A percentile compares a stretch with the other conserved stretches of the same genome.
Evolutionary conservation across 768 basidiomycete species (phyloP).

Genomic region (Auricularia sp.): DNA sequence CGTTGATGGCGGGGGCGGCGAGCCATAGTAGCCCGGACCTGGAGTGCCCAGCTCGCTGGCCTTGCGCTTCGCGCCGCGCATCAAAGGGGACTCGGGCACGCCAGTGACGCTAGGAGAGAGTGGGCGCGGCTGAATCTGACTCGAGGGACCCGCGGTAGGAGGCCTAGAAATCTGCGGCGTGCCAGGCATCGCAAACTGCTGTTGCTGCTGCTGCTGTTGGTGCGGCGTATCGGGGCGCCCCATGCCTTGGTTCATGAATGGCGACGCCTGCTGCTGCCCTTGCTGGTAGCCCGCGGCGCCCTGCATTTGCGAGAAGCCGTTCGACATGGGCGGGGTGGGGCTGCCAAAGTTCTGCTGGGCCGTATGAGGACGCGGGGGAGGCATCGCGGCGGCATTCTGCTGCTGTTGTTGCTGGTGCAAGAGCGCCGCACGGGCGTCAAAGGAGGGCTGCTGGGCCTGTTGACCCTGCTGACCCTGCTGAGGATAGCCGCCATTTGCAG

Average conservation of each 20-base stretch:
- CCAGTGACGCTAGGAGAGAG: neutral
- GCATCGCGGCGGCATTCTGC: neutral
- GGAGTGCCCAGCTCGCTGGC: slow-evolving; percentile 5
- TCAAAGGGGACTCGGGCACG: neutral
- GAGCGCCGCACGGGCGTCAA: neutral
- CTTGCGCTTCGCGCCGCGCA: slow-evolving; percentile 3
- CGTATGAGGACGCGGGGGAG: slow-evolving; percentile 14
- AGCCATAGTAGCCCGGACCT: neutral
- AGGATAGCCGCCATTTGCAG: neutral
- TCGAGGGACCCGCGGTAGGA: neutral
- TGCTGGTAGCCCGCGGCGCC: slow-evolving; percentile 22
- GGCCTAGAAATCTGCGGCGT: neutral
- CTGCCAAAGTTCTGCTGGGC: slow-evolving; percentile 13
- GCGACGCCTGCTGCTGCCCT: slow-evolving; percentile 16
- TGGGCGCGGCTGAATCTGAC: neutral
- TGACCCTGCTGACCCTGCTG: slow-evolving; percentile 8
- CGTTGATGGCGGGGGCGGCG: neutral
- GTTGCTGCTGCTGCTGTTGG: slow-evolving; percentile 10
- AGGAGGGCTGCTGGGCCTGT: neutral
- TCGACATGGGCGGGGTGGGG: slow-evolving; percentile 8
- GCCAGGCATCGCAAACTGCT: slow-evolving; percentile 1
- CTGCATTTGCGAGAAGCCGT: slow-evolving; percentile 15
- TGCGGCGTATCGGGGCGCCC: slow-evolving; percentile 13
- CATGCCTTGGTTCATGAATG: slow-evolving; percentile 4
- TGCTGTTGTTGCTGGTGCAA: slow-evolving; percentile 1